Conservation (phyloP, 2,329 filamentous ascomycete genomes). For the Scedosporium boydii region DNA sequence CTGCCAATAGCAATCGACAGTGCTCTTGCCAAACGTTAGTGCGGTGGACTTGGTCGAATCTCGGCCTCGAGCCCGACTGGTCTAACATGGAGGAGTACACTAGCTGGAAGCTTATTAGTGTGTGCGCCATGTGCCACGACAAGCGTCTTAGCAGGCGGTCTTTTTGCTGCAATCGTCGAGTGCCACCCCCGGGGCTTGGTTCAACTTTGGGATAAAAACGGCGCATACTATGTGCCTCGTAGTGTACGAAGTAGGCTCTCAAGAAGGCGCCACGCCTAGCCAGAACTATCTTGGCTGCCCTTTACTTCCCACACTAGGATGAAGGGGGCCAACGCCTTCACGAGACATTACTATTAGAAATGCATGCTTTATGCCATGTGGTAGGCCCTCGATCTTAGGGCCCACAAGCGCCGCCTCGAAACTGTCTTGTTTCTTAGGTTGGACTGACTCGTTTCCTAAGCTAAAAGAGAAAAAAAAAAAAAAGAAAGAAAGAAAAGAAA, state of each 20-base stretch:
- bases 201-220: background rate
- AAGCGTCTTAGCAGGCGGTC: background rate
- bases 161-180: background rate
- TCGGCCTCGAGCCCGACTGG: background rate
- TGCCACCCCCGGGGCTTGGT: background rate
- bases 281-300: too few species aligned
- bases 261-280: too few species aligned
- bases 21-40: too few species aligned
- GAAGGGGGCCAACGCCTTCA: background rate
- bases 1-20: too few species aligned
- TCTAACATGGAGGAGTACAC: background rate
- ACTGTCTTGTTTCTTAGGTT: background rate
- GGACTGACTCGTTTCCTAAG: too few species aligned
- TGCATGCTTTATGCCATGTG: background rate
- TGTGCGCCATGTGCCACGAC: background rate
- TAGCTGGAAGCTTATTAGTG: background rate
- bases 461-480: too few species aligned
- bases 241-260: too few species aligned
- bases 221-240: too few species aligned
- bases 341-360: background rate
- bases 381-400: background rate
- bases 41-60: background rate
- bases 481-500: too few species aligned
- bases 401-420: background rate
- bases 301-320: background rate